A percentile compares a stretch with the other conserved stretches of the same genome.
These are phyloP conservation scores for Phyllosticta paracitricarpa DNA, from an alignment of 2,329 filamentous ascomycete genomes.

Conservation along the genomic window DNA sequence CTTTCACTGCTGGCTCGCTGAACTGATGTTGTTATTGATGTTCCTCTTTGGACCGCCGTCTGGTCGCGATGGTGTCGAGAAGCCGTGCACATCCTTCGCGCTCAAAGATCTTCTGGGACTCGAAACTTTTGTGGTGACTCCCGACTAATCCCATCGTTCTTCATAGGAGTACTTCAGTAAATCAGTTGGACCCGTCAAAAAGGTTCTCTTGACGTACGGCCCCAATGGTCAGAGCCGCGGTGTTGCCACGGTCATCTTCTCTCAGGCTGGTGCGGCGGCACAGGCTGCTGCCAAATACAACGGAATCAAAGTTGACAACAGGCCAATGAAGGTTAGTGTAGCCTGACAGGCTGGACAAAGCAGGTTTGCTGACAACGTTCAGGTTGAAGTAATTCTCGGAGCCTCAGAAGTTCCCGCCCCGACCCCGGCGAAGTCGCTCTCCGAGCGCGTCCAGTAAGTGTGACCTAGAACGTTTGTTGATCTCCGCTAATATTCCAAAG, in stretches of 20 bases:
- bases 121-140: not conserved
- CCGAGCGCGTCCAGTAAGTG: constrained; percentile 72
- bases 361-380: not conserved
- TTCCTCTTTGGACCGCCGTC: not conserved
- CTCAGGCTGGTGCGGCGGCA: constrained; percentile 67
- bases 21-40: constrained; percentile 25
- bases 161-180: constrained; percentile 91
- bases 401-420: constrained; percentile 61
- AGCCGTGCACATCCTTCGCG: not conserved
- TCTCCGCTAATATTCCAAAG: constrained; percentile 33
- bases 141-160: constrained; percentile 56
- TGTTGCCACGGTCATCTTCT: constrained; percentile 82
- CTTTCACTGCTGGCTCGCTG: constrained; percentile 52
- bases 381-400: constrained; percentile 88
- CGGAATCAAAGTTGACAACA: constrained; percentile 79
- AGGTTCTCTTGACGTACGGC: constrained; percentile 84
- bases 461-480: constrained; percentile 11
- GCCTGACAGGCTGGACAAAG: not conserved
- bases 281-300: constrained; percentile 79
- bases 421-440: constrained; percentile 60
- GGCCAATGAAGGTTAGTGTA: constrained; percentile 70
- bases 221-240: constrained; percentile 86
- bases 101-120: not conserved
- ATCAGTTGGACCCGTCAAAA: constrained; percentile 82
- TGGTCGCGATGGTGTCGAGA: not conserved